These are phyloP conservation scores for Mortierella hygrophila DNA, from an alignment of 192 early-diverging fungal genomes.

Conservation along the genomic window DNA sequence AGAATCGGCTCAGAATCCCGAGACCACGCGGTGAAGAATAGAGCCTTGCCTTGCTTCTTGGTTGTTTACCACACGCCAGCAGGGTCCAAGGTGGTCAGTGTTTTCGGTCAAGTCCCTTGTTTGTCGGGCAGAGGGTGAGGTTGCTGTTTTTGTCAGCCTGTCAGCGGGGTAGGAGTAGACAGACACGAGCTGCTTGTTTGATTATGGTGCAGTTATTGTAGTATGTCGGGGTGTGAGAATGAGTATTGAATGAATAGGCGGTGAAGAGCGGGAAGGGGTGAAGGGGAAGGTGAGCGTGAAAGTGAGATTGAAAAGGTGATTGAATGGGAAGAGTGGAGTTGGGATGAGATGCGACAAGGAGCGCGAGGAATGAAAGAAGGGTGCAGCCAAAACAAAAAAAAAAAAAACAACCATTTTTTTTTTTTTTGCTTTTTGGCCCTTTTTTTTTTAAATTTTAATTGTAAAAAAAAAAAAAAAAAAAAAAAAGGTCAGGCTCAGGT, in stretches of 20 bases:
- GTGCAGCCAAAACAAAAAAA: neutral
- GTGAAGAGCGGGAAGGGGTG: too few species aligned
- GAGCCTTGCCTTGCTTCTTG: neutral
- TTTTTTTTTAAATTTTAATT: too few species aligned
- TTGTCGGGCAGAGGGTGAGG: too few species aligned
- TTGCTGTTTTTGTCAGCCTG: too few species aligned
- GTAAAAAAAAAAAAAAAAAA: neutral
- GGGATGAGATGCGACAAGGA: neutral
- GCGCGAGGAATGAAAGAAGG: neutral
- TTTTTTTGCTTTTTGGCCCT: too few species aligned
- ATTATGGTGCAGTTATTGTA: too few species aligned
- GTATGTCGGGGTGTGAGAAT: too few species aligned
- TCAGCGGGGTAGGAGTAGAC: too few species aligned
- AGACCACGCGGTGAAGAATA: neutral
- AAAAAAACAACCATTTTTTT: too few species aligned
- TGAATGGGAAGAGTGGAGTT: neutral
- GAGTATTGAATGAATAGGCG: too few species aligned
- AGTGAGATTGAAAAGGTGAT: neutral
- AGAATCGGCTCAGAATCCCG: neutral
- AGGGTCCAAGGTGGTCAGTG: constrained; percentile 6
- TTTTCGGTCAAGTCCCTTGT: neutral
- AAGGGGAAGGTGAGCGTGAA: too few species aligned
- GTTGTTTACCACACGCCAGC: neutral
- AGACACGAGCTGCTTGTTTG: too few species aligned
- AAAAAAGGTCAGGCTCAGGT: neutral